Percentiles rank a stretch among this genome's conserved stretches.
phyloP scores from a whole-genome alignment of 495 filamentous ascomycete species.

The Podospora tetraspora region DNA sequence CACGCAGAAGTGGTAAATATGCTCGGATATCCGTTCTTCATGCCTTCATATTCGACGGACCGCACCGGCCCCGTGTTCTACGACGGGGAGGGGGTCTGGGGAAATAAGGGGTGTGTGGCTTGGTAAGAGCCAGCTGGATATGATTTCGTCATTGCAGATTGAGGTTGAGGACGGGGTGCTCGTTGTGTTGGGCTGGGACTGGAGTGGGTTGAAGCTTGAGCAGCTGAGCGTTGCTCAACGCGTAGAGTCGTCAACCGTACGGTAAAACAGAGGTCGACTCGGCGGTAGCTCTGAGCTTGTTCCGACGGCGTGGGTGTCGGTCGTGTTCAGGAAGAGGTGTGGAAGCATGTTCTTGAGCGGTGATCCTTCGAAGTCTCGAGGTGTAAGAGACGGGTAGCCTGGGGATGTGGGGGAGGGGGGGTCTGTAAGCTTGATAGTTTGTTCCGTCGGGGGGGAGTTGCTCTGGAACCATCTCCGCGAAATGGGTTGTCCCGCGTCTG shows the following conservation, averaged over 20 bases:
- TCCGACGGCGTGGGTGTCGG: neutral
- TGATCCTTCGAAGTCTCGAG: neutral
- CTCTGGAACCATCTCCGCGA: neutral
- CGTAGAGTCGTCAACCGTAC: neutral
- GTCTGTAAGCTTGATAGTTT: neutral
- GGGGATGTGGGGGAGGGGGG: neutral
- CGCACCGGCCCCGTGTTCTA: constrained; percentile 2
- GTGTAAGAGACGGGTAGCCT: no score
- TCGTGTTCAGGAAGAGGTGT: neutral
- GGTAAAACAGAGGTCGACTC: neutral
- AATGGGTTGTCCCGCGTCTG: neutral
- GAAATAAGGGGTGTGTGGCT: constrained; percentile 1
- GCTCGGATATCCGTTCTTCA: constrained; percentile 41
- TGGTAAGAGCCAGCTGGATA: neutral
- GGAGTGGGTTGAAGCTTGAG: neutral
- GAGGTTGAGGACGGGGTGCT: no score
- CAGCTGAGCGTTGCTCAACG: neutral
- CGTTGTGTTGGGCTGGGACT: neutral
- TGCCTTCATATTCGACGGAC: constrained; percentile 17
- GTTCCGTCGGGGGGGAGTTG: neutral
- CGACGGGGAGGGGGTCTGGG: constrained; percentile 7
- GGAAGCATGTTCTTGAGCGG: neutral
- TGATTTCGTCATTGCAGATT: constrained; percentile 15
- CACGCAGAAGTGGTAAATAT: constrained; percentile 5
- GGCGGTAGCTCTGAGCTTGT: neutral